phyloP scores from a whole-genome alignment of 441 rosid species.

The Melianthus villosus region DNA sequence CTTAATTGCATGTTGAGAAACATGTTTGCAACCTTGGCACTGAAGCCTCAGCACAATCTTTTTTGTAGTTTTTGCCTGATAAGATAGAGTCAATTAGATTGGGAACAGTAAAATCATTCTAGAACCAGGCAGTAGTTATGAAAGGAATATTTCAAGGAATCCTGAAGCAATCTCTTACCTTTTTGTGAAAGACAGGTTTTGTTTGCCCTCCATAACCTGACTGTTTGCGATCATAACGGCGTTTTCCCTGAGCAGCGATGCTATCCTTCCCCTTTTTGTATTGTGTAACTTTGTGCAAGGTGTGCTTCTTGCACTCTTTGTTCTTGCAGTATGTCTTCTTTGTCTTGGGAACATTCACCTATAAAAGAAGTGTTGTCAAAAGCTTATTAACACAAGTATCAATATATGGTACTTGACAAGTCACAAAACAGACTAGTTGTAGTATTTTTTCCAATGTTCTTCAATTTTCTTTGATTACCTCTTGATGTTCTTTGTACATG shows the following conservation, averaged over 20 bases:
- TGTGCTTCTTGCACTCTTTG: slow-evolving; percentile 15
- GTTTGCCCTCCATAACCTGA: slow-evolving; percentile 16
- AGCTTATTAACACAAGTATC: too few species aligned
- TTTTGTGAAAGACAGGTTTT: slow-evolving; percentile 14
- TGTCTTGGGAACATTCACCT: slow-evolving; percentile 12
- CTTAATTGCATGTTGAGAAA: slow-evolving; percentile 14
- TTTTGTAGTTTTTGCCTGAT: slow-evolving; percentile 13
- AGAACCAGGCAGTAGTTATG: too few species aligned
- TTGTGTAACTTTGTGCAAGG: slow-evolving; percentile 13
- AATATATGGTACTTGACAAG: too few species aligned
- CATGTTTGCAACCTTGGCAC: slow-evolving; percentile 13
- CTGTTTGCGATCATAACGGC: slow-evolving; percentile 13
- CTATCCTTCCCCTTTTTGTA: slow-evolving; percentile 15
- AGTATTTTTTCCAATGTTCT: too few species aligned
- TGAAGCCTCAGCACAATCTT: slow-evolving; percentile 16
- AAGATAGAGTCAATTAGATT: not conserved
- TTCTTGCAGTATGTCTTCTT: slow-evolving; percentile 14
- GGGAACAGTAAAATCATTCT: not conserved
- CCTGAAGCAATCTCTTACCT: too few species aligned
- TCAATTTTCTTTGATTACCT: too few species aligned
- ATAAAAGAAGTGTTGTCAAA: too few species aligned
- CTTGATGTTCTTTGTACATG: too few species aligned
- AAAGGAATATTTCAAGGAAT: too few species aligned
- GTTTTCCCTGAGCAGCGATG: slow-evolving; percentile 10
- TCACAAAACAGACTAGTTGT: too few species aligned